phyloP scores from a whole-genome alignment of 2,329 filamentous ascomycete genomes.

The Trichoderma semiorbis region DNA sequence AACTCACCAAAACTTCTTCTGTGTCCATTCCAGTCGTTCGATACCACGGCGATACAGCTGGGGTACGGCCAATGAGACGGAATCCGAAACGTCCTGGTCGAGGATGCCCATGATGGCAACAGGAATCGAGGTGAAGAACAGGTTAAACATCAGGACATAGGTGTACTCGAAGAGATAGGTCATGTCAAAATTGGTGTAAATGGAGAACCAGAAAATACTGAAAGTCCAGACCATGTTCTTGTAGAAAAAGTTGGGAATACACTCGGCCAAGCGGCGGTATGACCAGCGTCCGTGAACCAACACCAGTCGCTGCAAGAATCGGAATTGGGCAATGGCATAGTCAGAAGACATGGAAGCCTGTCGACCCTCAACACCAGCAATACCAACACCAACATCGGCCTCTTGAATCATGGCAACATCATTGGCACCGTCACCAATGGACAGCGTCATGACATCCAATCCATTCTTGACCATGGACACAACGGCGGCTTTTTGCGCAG shows the following conservation, averaged over 20 bases:
- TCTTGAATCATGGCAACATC: slow-evolving; percentile 98
- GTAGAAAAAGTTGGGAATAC: slow-evolving; percentile 99
- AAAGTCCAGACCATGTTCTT: slow-evolving; percentile 99
- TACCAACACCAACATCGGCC: slow-evolving; percentile 93
- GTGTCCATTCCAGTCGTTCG: slow-evolving; percentile 94
- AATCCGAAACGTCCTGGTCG: slow-evolving; percentile 94
- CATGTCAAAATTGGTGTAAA: slow-evolving; percentile 93
- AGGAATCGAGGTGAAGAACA: slow-evolving; percentile 92
- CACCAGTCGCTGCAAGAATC: slow-evolving; percentile 78
- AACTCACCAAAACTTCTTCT: slow-evolving; percentile 89
- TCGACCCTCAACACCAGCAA: slow-evolving; percentile 86
- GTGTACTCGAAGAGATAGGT: slow-evolving; percentile 97
- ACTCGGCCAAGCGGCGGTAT: slow-evolving; percentile 89
- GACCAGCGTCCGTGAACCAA: slow-evolving; percentile 93
- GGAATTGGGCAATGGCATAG: slow-evolving; percentile 92
- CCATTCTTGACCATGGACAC: slow-evolving; percentile 94
- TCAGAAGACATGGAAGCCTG: slow-evolving; percentile 96
- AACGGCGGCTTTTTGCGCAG: slow-evolving; percentile 95
- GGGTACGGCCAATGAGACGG: slow-evolving; percentile 88
- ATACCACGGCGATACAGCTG: slow-evolving; percentile 95
- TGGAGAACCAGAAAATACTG: slow-evolving; percentile 94
- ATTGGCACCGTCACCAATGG: slow-evolving; percentile 90
- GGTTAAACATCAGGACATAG: slow-evolving; percentile 94
- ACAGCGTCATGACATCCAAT: slow-evolving; percentile 92
- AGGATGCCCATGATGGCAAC: slow-evolving; percentile 95